phyloP scores from a whole-genome alignment of 257 asterid genomes.

The Capsicum baccatum region DNA sequence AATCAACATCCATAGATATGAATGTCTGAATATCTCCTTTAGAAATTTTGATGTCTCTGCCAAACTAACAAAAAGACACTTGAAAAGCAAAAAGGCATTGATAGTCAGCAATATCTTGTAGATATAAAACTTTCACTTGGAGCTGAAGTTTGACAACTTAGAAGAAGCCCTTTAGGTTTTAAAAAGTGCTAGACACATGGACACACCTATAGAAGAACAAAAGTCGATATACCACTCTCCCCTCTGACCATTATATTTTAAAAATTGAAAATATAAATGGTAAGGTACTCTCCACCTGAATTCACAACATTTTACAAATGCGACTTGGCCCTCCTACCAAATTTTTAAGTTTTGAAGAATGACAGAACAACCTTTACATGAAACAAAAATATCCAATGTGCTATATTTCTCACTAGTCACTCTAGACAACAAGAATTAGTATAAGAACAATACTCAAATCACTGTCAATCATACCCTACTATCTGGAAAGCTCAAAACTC shows the following conservation, averaged over 20 bases:
- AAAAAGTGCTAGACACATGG: background rate
- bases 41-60: constrained; percentile 93
- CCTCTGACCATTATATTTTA: background rate
- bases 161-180: constrained; percentile 1
- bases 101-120: background rate
- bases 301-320: background rate
- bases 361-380: background rate
- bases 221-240: background rate
- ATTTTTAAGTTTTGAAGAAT: background rate
- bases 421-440: constrained; percentile 8
- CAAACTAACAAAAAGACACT: constrained; percentile 79
- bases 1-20: constrained; percentile 97
- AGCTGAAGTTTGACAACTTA: constrained; percentile 16
- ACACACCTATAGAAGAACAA: background rate
- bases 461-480: background rate
- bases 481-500: constrained; percentile 14
- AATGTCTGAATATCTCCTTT: constrained; percentile 98
- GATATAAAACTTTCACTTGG: background rate
- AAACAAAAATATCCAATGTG: constrained; percentile 16
- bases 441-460: background rate
- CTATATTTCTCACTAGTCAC: background rate
- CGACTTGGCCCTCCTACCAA: background rate
- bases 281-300: constrained; percentile 9
- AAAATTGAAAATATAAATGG: background rate
- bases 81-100: constrained; percentile 34